These are phyloP conservation scores for Aegilops longissima DNA, from an alignment of 176 grass and related monocot species.

Conservation along the genomic window DNA sequence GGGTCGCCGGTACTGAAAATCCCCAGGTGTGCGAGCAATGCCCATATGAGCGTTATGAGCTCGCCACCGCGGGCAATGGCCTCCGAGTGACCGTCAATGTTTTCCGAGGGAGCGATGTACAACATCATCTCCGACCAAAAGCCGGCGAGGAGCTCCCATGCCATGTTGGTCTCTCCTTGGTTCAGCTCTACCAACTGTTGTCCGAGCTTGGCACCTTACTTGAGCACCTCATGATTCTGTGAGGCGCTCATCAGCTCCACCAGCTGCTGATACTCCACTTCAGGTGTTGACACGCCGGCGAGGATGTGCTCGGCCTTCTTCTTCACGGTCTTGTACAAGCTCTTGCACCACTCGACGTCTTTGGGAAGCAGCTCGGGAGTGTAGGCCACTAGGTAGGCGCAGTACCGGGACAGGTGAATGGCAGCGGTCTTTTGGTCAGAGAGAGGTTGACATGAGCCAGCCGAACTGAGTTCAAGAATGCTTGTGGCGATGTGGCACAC, in stretches of 20 bases:
- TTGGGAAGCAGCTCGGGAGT: background rate
- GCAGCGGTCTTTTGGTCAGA: background rate
- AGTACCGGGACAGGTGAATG: background rate
- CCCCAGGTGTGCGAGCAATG: too few relatives aligned
- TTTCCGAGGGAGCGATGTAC: background rate
- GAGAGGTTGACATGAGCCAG: background rate
- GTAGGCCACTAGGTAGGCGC: background rate
- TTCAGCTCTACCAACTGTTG: background rate
- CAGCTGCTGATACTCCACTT: background rate
- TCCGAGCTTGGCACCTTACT: background rate
- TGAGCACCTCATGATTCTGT: background rate
- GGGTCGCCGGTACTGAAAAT: too few relatives aligned
- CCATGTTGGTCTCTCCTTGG: background rate
- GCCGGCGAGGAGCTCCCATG: background rate
- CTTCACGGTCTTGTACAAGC: slow-evolving; percentile 1
- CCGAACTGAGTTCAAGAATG: slow-evolving; percentile 12
- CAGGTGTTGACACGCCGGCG: accelerated
- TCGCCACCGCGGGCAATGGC: too few relatives aligned
- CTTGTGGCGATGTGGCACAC: slow-evolving; percentile 27
- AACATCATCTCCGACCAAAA: background rate
- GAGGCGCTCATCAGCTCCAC: background rate
- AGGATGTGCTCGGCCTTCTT: background rate
- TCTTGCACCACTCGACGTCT: background rate
- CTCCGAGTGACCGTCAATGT: too few relatives aligned
- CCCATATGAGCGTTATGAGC: too few relatives aligned